A percentile compares a stretch with the other conserved stretches of the same genome.
Conservation (phyloP, 352 stramenopile species). For the Phytophthora sp. region DNA sequence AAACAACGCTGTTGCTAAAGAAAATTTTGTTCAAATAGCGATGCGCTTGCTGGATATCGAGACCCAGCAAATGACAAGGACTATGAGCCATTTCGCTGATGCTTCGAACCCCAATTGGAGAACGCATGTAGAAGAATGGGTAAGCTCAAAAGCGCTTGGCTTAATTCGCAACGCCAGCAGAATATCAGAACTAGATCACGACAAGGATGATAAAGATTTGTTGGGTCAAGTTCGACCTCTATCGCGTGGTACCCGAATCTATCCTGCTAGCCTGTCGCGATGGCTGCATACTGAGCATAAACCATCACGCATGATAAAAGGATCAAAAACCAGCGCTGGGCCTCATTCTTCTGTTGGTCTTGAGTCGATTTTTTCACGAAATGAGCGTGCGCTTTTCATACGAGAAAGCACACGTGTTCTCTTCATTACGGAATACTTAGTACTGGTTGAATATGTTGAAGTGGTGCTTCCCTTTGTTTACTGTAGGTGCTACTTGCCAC, state of each 20-base stretch:
- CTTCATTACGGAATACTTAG: constrained; percentile 37
- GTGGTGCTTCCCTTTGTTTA: constrained; percentile 40
- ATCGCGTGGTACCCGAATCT: not conserved
- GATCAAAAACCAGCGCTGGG: not conserved
- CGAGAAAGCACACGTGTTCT: constrained; percentile 26
- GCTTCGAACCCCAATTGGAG: not conserved
- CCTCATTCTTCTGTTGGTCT: not conserved
- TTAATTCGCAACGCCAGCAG: not conserved
- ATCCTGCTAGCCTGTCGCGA: not conserved
- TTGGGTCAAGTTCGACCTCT: not conserved
- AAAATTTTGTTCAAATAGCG: constrained; percentile 28
- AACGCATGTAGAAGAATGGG: not conserved
- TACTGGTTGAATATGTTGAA: constrained; percentile 39
- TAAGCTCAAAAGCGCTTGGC: not conserved
- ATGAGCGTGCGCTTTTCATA: constrained; percentile 21
- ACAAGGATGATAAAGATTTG: not conserved
- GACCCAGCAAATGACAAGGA: not conserved
- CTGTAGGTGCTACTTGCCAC: no score
- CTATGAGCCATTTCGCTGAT: not conserved
- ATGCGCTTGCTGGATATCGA: constrained; percentile 12
- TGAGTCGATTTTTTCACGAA: not conserved
- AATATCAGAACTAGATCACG: not conserved
- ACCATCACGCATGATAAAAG: not conserved
- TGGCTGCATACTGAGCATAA: not conserved
- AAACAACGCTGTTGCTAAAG: not conserved